phyloP scores from a whole-genome alignment of 495 filamentous ascomycete genomes.

The Penicillium macrosclerotiorum region DNA sequence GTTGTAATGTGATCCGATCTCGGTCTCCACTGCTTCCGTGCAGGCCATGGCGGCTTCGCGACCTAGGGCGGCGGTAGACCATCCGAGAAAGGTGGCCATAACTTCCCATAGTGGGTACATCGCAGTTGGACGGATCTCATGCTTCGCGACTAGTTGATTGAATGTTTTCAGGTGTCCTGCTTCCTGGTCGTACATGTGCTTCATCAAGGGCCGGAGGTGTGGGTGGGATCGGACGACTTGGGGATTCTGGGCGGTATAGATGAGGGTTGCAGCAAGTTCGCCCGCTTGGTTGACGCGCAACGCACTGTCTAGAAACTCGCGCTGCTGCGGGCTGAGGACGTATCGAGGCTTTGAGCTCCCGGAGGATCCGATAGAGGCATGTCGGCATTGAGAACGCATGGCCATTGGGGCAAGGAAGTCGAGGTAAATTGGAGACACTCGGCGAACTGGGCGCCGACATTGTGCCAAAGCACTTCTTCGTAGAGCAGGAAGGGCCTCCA shows the following conservation, averaged over 20 bases:
- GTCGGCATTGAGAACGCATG: conserved; percentile 24
- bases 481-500: conserved; percentile 18
- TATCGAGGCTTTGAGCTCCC: conserved; percentile 46
- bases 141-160: conserved; percentile 77
- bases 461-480: conserved; percentile 18
- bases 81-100: conserved; percentile 80
- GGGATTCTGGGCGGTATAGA: conserved; percentile 78
- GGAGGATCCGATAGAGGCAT: conserved; percentile 25
- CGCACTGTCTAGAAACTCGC: conserved; percentile 74
- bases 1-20: conserved; percentile 96
- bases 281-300: conserved; percentile 90
- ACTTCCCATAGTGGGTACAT: conserved; percentile 92
- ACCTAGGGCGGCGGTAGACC: conserved; percentile 86
- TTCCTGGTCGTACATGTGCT: conserved; percentile 98
- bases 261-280: conserved; percentile 81
- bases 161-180: conserved; percentile 81
- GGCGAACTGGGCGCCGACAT: conserved; percentile 10
- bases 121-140: conserved; percentile 89
- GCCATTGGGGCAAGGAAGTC: conserved; percentile 45
- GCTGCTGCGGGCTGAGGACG: conserved; percentile 67
- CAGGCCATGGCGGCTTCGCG: conserved; percentile 97
- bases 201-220: conserved; percentile 84
- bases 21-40: conserved; percentile 97
- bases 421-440: conserved; percentile 28
- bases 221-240: conserved; percentile 74